Base-by-base conservation (phyloP, 352 stramenopile genomes). In the Globisporangium alternatum region DNA sequence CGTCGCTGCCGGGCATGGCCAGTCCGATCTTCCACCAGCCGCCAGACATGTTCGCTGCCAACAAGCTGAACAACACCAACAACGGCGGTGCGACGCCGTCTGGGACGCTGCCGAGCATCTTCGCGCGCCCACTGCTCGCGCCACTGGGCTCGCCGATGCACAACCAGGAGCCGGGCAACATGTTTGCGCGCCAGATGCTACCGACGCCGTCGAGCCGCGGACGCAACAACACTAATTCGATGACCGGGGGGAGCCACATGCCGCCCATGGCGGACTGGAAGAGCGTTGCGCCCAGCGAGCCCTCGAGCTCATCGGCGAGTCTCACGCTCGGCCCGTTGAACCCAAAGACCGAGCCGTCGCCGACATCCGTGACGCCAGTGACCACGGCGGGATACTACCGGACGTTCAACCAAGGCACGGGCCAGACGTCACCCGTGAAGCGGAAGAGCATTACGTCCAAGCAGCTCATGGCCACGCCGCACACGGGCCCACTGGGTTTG, bases 371-470 rank as follows among this genome's bases (percentile, higher is more conserved):
- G 31, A 86, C 75, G 0, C 77, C 78, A 2, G 75, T 83, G 21
- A 66, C 58, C 0, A 52, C 47, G 9, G 19, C 47, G 4, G 54
- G 62, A 3, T 86, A 74, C 58, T 86, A 83, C 56, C 65, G 71
- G 17, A 67, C 71, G 17, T 80, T 81, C 59, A 43, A 51, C 21
- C 56, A 49, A 19, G 70, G 49, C 31, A 70, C 43, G 22, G 69
- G 67, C 15, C 72, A 78, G 62, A 68, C 76, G 52, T 91, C 84
- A 12, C 80, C 84, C 9, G 68, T 86, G 33, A 93, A 93, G 69
- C 79, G 80, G 41, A 91, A 90, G 72, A 89, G 79, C 65, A 89
- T 93, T 65, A 86, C 82, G 47, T 79, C 81, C 43, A 90, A 91
- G 70, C 81, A 93, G 65, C 58, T 87, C 56, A 72, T 84, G 43